Conservation (phyloP, 257 asterid genomes). For the Apocynum venetum region DNA sequence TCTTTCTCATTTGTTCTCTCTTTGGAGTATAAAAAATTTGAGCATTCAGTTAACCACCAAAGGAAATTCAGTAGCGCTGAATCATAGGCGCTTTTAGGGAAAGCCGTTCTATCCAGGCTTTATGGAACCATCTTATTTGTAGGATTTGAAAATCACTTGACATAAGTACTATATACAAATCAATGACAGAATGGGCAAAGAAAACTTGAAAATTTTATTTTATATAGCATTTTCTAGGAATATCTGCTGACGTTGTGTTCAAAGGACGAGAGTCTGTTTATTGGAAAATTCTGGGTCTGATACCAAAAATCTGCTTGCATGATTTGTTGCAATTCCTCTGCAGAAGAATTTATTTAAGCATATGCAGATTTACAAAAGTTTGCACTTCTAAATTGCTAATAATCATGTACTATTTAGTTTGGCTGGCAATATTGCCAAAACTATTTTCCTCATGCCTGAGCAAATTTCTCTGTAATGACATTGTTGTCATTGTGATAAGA, state of each 20-base stretch:
- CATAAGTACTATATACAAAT: neutral
- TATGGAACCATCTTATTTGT: neutral
- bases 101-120: neutral
- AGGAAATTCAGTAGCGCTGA: neutral
- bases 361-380: neutral
- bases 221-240: neutral
- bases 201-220: neutral
- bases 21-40: neutral
- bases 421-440: neutral
- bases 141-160: neutral
- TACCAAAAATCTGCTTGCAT: neutral
- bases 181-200: neutral
- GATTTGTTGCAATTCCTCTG: neutral
- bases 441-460: neutral
- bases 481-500: neutral
- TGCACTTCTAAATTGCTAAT: neutral
- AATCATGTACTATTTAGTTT: neutral
- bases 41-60: neutral
- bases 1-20: constrained; percentile 5
- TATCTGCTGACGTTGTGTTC: neutral
- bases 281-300: neutral
- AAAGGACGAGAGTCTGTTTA: neutral
- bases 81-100: neutral
- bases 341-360: neutral
- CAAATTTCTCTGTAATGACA: neutral